Conservation (phyloP, 139 green algal genomes). For the Auxenochlorella pyrenoidosa region DNA sequence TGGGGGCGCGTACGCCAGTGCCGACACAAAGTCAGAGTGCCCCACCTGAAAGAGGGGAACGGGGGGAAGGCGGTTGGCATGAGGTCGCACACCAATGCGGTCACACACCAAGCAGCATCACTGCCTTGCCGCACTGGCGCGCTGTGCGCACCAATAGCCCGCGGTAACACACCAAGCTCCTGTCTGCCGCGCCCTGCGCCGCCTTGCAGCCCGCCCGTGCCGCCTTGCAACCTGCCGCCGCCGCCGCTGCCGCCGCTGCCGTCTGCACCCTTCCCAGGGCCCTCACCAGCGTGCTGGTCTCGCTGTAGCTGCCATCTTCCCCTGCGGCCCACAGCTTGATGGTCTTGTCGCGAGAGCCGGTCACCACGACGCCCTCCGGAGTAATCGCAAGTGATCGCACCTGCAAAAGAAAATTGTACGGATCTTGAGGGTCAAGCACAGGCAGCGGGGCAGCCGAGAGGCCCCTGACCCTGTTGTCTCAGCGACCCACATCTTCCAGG, state of each 20-base stretch:
- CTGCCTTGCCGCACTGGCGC: no score
- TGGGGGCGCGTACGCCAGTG: constrained; percentile 67
- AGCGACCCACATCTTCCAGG: constrained; percentile 37
- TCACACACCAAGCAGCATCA: no score
- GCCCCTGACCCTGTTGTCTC: not conserved
- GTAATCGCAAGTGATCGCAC: constrained; percentile 39
- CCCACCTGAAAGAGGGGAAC: constrained; percentile 62
- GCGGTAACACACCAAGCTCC: no score
- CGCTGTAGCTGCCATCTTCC: not conserved
- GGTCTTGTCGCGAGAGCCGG: constrained; percentile 80
- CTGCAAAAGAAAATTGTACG: not conserved
- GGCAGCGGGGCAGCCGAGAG: no score
- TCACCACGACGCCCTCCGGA: constrained; percentile 70
- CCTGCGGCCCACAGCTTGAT: constrained; percentile 64
- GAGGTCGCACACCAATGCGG: not conserved
- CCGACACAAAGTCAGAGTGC: constrained; percentile 84
- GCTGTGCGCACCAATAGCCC: no score
- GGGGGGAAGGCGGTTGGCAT: not conserved
- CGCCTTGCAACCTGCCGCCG: not conserved
- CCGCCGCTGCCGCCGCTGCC: constrained; percentile 7
- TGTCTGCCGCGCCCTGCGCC: no score
- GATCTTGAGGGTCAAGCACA: not conserved
- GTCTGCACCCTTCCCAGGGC: not conserved
- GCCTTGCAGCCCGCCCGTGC: no score
- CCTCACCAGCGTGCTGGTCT: constrained; percentile 32